Percentiles rank a stretch among this genome's conserved stretches.
These are phyloP conservation scores for Diaporthe sp. DNA, from an alignment of 2,329 filamentous ascomycete genomes.

Conservation along the genomic window DNA sequence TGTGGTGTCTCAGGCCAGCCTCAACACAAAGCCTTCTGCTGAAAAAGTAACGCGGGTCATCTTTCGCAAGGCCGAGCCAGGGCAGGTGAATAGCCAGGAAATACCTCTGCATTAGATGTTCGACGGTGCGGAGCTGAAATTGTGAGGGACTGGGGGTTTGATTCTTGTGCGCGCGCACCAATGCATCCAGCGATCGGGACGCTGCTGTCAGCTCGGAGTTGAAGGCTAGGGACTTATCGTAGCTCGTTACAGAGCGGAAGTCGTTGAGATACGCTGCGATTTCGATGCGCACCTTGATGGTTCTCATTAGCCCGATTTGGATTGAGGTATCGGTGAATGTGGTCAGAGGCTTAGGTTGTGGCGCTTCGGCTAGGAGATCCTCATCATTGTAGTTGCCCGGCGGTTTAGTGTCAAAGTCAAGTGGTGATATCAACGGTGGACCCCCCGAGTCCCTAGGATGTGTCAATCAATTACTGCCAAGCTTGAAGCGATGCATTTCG, in stretches of 20 bases:
- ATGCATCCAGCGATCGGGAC: slow-evolving; percentile 50
- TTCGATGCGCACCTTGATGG: slow-evolving; percentile 57
- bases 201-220: slow-evolving; percentile 59
- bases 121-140: slow-evolving; percentile 58
- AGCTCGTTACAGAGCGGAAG: slow-evolving; percentile 57
- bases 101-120: slow-evolving; percentile 60
- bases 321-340: slow-evolving; percentile 64
- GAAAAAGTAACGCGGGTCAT: slow-evolving; percentile 65
- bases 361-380: slow-evolving; percentile 47
- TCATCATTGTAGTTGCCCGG: slow-evolving; percentile 65
- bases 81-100: slow-evolving; percentile 68
- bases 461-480: not conserved
- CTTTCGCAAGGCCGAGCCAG: slow-evolving; percentile 58
- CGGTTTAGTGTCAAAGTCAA: slow-evolving; percentile 62
- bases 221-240: slow-evolving; percentile 61
- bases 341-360: slow-evolving; percentile 42
- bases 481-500: not conserved
- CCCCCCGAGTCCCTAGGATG: slow-evolving; percentile 53
- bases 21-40: slow-evolving; percentile 55
- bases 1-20: slow-evolving; percentile 49
- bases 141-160: slow-evolving; percentile 52
- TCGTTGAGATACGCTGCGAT: slow-evolving; percentile 62
- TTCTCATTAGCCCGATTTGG: slow-evolving; percentile 59
- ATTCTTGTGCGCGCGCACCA: slow-evolving; percentile 49
- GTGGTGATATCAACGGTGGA: slow-evolving; percentile 56